phyloP scores from a whole-genome alignment of 345 rosid genomes.

The Mallotus nudiflorus region DNA sequence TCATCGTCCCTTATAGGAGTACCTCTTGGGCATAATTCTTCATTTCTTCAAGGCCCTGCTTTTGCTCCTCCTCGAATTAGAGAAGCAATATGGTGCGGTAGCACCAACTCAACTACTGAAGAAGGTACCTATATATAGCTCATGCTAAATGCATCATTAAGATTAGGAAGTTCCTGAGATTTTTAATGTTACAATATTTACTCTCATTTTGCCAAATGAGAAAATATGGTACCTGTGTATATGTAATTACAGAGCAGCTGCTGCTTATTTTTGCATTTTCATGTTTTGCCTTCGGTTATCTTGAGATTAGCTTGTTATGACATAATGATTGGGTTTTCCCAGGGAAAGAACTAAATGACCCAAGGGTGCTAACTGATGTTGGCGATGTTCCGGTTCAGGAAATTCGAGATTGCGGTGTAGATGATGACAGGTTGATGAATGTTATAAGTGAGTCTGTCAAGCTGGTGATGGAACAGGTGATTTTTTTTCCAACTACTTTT shows the following conservation, averaged over 20 bases:
- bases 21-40: conserved; percentile 94
- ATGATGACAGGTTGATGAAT: conserved; percentile 89
- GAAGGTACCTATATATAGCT: conserved; percentile 69
- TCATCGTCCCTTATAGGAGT: conserved; percentile 85
- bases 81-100: conserved; percentile 99
- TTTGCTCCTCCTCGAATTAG: conserved; percentile 97
- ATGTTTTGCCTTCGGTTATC: not conserved
- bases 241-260: not conserved
- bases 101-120: conserved; percentile 92
- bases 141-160: no score
- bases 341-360: conserved; percentile 91
- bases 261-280: not conserved
- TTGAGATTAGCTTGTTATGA: not conserved
- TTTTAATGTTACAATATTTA: no score
- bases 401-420: conserved; percentile 93
- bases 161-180: no score
- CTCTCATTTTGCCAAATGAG: no score
- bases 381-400: conserved; percentile 99
- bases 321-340: conserved; percentile 20
- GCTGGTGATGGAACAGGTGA: conserved; percentile 89
- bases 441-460: conserved; percentile 88
- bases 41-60: conserved; percentile 98
- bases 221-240: no score
- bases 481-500: not conserved
- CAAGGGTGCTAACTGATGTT: conserved; percentile 88